Base-by-base conservation (phyloP, 2,329 filamentous ascomycete species). In the Aspergillus fischeri region DNA sequence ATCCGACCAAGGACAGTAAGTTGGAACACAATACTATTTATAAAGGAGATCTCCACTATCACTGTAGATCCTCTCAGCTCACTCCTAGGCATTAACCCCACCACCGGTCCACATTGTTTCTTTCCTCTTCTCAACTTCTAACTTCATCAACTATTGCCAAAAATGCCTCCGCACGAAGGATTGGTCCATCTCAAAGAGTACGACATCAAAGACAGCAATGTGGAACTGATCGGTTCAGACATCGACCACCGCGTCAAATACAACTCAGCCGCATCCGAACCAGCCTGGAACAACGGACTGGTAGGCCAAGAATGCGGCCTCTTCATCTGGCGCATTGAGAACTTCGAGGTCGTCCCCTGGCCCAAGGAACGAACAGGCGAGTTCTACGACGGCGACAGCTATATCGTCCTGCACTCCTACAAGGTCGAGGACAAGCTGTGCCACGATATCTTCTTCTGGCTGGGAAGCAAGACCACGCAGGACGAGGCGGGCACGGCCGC, bases 371-470 rank as follows among this genome's bases (percentile, higher is more conserved):
- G 78, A 49, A 76, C 83, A 55, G 86, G 86, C 52, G 76, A 82
- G 51, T 89, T 89, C 69, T 82, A 83, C 70, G 83, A 88, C 51
- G 86, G 86, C 29, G 86, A 89, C 69, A 88, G 85, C 72, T 89
- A 86, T 67, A 86, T 89, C 57, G 74, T 89, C 3, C 76, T 89
- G 49, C 76, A 85, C 68, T 84, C 85, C 4, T 82, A 82, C 70
- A 80, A 81, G 63, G 67, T 84, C 45, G 73, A 76, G 45, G 64
- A 80, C 57, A 79, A 76, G 63, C 74, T 87, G 4, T 76, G 74
- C 45, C 86, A 89, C 64, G 85, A 88, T 51, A 81, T 89, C 65
- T 89, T 86, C 77, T 89, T 89, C 75, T 89, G 86, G 86, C 79
- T 89, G 0, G 86, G 86, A 4, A 77, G 72, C 52, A 82, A 87